Base-by-base conservation (phyloP, 2,329 filamentous ascomycete genomes). In the Exophiala oligosperma region DNA sequence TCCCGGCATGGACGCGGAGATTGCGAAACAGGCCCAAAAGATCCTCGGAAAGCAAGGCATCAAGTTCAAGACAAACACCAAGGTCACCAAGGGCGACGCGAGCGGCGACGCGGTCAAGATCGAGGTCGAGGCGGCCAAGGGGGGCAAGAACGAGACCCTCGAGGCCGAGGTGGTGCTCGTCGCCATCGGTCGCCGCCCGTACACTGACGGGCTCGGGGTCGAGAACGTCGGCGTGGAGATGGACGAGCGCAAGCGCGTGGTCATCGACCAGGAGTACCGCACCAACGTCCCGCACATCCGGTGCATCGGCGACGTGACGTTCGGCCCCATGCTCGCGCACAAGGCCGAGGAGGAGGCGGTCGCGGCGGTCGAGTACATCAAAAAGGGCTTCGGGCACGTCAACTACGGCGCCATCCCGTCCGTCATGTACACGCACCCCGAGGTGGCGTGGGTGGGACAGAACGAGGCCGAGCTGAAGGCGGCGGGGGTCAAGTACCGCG, bases 371-470 rank as follows among this genome's bases (percentile, higher is more conserved):
- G 94, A 99, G 79, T 97, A 92, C 82, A 94, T 99, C 78, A 93
- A 91, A 81, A 97, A 97, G 83, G 92, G 92, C 66, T 89, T 95
- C 77, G 94, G 94, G 59, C 94, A 99, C 77, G 94, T 99, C 79
- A 99, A 99, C 88, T 99, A 99, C 80, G 91, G 86, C 71, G 91
- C 89, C 76, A 99, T 99, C 73, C 94, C 94, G 66, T 94, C 91
- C 35, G 94, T 99, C 79, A 99, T 99, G 94, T 99, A 99, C 85
- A 97, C 94, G 9, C 89, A 97, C 80, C 94, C 94, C 35, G 94
- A 99, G 77, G 94, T 97, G 66, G 92, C 94, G 37, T 99, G 94
- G 94, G 94, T 99, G 48, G 94, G 94, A 59, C 92, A 97, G 82
- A 97, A 88, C 75, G 94, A 99, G 82, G 89, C 93, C 73, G 94